Percentiles rank a stretch among this genome's conserved stretches.
Evolutionary conservation across 2,329 filamentous ascomycete species (phyloP).

Genomic region (Ampelomyces quisqualis): DNA sequence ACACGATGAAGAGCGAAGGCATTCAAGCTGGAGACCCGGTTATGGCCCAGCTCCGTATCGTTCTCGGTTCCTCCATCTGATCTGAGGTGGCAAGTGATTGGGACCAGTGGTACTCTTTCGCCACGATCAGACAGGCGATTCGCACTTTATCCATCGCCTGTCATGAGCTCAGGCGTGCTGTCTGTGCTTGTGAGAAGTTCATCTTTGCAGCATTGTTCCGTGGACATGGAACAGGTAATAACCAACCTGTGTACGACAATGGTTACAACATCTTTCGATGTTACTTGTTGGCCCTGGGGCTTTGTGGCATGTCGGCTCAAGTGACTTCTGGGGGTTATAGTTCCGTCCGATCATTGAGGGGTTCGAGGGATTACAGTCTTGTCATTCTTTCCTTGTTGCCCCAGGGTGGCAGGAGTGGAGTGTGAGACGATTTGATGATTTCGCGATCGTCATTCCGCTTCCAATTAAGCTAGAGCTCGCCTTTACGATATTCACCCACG

Average conservation of each 20-base stretch:
- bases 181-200: conserved; percentile 1
- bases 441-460: conserved; percentile 29
- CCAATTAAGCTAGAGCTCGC: conserved; percentile 47
- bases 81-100: no score
- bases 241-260: conserved; percentile 17
- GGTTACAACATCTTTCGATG: conserved; percentile 8
- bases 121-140: conserved; percentile 1
- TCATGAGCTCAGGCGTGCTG: conserved; percentile 1
- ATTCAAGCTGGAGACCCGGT: not conserved
- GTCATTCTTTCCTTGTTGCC: conserved; percentile 8
- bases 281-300: conserved; percentile 6
- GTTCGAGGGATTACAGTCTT: conserved; percentile 11
- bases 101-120: not conserved
- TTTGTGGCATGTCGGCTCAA: conserved; percentile 3
- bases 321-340: conserved; percentile 4
- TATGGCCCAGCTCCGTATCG: not conserved
- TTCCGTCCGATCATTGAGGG: conserved; percentile 10
- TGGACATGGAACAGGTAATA: conserved; percentile 16
- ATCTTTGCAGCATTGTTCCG: not conserved
- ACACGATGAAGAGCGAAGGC: not conserved
- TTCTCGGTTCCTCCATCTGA: no score
- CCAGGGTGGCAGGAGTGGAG: conserved; percentile 1
- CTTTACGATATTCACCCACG: conserved; percentile 39
- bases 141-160: conserved; percentile 8
- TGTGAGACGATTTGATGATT: conserved; percentile 3